These are phyloP conservation scores for Endocarpon pusillum DNA, from an alignment of 495 filamentous ascomycete species.

Conservation along the genomic window DNA sequence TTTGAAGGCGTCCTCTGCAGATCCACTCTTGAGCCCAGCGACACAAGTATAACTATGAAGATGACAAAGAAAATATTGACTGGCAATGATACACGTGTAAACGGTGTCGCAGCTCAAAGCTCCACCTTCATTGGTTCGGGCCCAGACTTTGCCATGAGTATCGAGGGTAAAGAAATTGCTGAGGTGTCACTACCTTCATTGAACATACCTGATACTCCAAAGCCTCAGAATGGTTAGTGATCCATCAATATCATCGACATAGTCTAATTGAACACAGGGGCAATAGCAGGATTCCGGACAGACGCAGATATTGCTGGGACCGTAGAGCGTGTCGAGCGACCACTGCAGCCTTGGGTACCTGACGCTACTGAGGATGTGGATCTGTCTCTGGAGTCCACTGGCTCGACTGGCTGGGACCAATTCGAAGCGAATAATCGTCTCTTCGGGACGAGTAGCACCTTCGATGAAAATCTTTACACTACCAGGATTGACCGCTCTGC, in stretches of 20 bases:
- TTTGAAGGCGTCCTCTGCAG: slow-evolving; percentile 57
- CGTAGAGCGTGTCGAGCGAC: slow-evolving; percentile 48
- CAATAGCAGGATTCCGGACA: slow-evolving; percentile 53
- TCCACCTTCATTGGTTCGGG: slow-evolving; percentile 41
- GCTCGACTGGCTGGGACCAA: slow-evolving; percentile 63
- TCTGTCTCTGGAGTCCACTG: slow-evolving; percentile 47
- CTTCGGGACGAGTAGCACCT: slow-evolving; percentile 73
- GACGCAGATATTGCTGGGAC: slow-evolving; percentile 77
- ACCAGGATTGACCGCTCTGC: slow-evolving; percentile 70
- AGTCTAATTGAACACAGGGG: slow-evolving; percentile 16
- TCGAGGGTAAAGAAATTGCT: slow-evolving; percentile 59
- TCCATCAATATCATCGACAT: slow-evolving; percentile 1
- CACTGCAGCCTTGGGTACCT: slow-evolving; percentile 76
- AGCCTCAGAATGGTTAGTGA: slow-evolving; percentile 54
- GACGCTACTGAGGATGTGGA: slow-evolving; percentile 38
- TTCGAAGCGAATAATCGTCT: slow-evolving; percentile 78
- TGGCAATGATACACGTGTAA: slow-evolving; percentile 30
- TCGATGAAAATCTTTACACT: slow-evolving; percentile 89
- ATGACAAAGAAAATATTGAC: slow-evolving; percentile 57
- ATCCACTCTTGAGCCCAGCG: slow-evolving; percentile 36
- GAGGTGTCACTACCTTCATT: slow-evolving; percentile 48
- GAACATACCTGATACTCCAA: slow-evolving; percentile 29
- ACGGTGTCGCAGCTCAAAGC: slow-evolving; percentile 33
- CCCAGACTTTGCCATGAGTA: slow-evolving; percentile 55
- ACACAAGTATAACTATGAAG: slow-evolving; percentile 54